These are phyloP conservation scores for Sugiyamaella sp. DNA, from an alignment of 1,139 yeast genomes.

Conservation along the genomic window DNA sequence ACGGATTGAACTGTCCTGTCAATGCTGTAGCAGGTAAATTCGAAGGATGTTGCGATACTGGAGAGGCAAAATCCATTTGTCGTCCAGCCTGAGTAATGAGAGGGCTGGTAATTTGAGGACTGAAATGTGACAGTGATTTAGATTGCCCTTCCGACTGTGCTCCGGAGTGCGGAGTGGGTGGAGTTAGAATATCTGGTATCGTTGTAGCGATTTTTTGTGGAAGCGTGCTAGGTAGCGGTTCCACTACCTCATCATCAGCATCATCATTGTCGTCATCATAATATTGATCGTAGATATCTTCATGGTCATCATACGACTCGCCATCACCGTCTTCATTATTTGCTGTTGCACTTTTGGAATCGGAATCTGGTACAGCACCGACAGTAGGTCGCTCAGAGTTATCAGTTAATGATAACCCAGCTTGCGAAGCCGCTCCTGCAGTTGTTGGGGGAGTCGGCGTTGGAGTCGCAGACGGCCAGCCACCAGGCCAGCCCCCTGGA, in stretches of 20 bases:
- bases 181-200: not conserved
- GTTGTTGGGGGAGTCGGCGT: not conserved
- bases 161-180: not conserved
- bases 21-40: not conserved
- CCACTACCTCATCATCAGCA: not conserved
- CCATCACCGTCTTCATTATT: not conserved
- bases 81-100: not conserved
- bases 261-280: conserved; percentile 7
- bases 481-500: not conserved
- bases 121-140: too few species aligned
- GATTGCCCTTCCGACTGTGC: too few species aligned
- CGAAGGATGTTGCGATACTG: not conserved
- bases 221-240: not conserved
- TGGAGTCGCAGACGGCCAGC: not conserved
- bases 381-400: too few species aligned
- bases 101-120: not conserved
- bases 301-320: conserved; percentile 12
- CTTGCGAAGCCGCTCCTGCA: not conserved
- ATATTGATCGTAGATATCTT: conserved; percentile 11
- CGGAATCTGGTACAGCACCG: not conserved
- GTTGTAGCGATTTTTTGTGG: not conserved
- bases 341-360: not conserved
- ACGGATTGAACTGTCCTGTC: conserved; percentile 1
- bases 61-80: too few species aligned
- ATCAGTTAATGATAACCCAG: too few species aligned